A percentile compares a stretch with the other conserved stretches of the same genome.
Conservation (phyloP, 495 filamentous ascomycete genomes). For the Penicillium maclennaniae region DNA sequence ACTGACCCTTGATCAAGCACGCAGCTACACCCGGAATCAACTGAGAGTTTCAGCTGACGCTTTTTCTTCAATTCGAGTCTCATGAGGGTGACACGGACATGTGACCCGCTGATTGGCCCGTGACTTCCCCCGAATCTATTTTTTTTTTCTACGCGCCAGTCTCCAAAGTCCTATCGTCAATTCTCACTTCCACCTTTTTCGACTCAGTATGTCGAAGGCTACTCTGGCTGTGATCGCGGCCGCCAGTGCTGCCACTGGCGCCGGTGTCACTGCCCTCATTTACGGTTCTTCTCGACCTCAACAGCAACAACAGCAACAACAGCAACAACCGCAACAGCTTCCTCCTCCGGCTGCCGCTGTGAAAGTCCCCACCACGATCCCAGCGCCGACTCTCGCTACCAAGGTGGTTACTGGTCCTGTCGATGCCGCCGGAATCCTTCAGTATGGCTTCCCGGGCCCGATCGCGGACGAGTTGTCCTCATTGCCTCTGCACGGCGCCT, state of each 20-base stretch:
- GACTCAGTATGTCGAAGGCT: slow-evolving; percentile 68
- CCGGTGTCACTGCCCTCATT: slow-evolving; percentile 75
- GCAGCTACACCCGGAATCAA: background rate
- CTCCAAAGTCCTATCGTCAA: background rate
- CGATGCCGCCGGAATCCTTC: slow-evolving; percentile 83
- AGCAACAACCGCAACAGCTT: slow-evolving; percentile 41
- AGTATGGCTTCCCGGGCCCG: slow-evolving; percentile 96
- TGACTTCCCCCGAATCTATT: slow-evolving; percentile 8
- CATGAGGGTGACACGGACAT: slow-evolving; percentile 1
- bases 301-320: slow-evolving; percentile 38
- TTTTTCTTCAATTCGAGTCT: background rate
- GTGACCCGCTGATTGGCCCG: slow-evolving; percentile 22
- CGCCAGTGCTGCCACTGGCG: slow-evolving; percentile 83
- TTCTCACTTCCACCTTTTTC: background rate
- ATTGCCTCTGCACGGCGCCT: slow-evolving; percentile 73
- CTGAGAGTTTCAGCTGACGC: background rate
- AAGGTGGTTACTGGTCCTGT: slow-evolving; percentile 53
- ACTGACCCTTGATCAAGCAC: background rate
- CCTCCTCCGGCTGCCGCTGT: slow-evolving; percentile 24
- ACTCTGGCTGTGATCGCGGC: slow-evolving; percentile 86
- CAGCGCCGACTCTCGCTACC: slow-evolving; percentile 36
- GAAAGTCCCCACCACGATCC: slow-evolving; percentile 28
- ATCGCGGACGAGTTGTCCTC: slow-evolving; percentile 75
- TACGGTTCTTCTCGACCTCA: slow-evolving; percentile 49
- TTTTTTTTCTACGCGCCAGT: slow-evolving; percentile 3